Base-by-base conservation (phyloP, 345 rosid genomes). In the Jatropha curcas region DNA sequence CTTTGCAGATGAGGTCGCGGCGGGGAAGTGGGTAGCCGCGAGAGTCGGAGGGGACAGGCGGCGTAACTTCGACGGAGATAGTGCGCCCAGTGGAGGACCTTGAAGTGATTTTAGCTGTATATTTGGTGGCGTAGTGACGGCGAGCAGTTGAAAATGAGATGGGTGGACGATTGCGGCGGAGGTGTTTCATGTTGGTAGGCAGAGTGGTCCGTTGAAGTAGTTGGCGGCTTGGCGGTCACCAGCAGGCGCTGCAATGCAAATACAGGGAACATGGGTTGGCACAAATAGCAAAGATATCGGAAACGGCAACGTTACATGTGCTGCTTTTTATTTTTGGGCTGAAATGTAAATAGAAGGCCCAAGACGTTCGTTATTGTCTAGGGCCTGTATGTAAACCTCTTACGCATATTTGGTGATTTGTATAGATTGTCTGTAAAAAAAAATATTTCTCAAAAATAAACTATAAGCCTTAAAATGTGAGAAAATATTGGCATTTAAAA, bases 21-120 rank as follows among this genome's bases (percentile, higher is more conserved):
- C 97, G 97, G 7, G 92, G 97, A 62, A 92, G 71, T 31, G 87
- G 80, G 87, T 89, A 89, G 74, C 97, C 97, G 14, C 97, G 93
- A 35, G 84, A 16, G 71, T 90, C 97, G 77, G 81, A 17, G 20
- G 92, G 90, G 28, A 85, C 82, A 0, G 88, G 86, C 4, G 82
- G 81, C 37, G 84, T 74, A 25, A 92, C 97, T 81, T 90, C 95
- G 37, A 92, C 97, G 8, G 91, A 89, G 59, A 94, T 82, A 14
- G 84, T 77, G n/a, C 92, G 83, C 27, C 98, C 98, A 20, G 90
- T 79, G 11, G 93, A 79, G 67, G 95, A 90, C 10, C 90, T 72
- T 60, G 98, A 94, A 60, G 90, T 90, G 16, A 94, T 83, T 71
- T 84, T 92, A 51, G 93, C 97, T 2, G 87, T 80, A 76, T 88